phyloP scores from a whole-genome alignment of 2,329 filamentous ascomycete genomes.

The Phoma herbarum region DNA sequence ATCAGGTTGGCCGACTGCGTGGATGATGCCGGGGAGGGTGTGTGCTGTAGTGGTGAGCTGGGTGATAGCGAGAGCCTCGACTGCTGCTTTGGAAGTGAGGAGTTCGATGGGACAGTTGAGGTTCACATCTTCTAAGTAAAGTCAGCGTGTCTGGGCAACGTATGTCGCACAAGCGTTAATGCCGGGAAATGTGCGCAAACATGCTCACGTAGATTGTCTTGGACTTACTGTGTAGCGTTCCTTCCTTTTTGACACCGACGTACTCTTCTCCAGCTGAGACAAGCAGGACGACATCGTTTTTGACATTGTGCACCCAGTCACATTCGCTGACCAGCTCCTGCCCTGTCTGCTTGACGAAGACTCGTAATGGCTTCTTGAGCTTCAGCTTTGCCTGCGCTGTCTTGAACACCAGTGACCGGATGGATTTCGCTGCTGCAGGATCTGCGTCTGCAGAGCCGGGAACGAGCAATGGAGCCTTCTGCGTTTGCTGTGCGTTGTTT shows the following conservation, averaged over 20 bases:
- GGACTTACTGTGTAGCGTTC: slow-evolving; percentile 28
- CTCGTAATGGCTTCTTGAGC: slow-evolving; percentile 39
- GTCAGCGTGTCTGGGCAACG: not conserved
- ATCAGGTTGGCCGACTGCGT: slow-evolving; percentile 50
- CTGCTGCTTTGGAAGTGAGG: slow-evolving; percentile 38
- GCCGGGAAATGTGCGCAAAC: slow-evolving; percentile 32
- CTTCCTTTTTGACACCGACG: slow-evolving; percentile 39
- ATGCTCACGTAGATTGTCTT: slow-evolving; percentile 30
- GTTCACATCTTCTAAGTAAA: slow-evolving; percentile 25
- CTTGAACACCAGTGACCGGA: slow-evolving; percentile 40
- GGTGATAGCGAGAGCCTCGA: slow-evolving; percentile 42
- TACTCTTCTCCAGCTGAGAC: slow-evolving; percentile 46
- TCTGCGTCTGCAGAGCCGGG: slow-evolving; percentile 28
- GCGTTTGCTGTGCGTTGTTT: slow-evolving; percentile 44
- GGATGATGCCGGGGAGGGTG: slow-evolving; percentile 47
- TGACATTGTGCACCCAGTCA: slow-evolving; percentile 38
- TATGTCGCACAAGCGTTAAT: slow-evolving; percentile 7
- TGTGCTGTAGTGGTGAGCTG: slow-evolving; percentile 46
- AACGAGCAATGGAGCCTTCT: slow-evolving; percentile 41
- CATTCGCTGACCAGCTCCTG: slow-evolving; percentile 38
- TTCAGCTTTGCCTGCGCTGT: slow-evolving; percentile 43
- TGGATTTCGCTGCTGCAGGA: slow-evolving; percentile 29
- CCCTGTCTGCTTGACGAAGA: slow-evolving; percentile 40
- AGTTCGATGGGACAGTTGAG: slow-evolving; percentile 30
- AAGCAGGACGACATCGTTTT: slow-evolving; percentile 41